Evolutionary conservation across 768 basidiomycete species (phyloP).

Genomic region (Artomyces pyxidatus): DNA sequence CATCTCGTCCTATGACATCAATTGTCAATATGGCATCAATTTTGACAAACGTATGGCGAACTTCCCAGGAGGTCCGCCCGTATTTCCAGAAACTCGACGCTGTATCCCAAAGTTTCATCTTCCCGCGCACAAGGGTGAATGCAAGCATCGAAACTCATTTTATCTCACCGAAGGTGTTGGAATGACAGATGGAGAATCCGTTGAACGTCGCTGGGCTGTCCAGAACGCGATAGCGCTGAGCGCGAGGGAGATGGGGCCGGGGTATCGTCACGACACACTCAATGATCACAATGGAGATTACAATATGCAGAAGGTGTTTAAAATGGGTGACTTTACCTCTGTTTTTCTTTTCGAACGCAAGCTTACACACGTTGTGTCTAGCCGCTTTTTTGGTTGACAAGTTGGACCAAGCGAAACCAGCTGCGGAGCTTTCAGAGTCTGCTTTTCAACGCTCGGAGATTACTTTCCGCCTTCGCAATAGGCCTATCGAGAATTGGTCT

Average conservation of each 20-base stretch:
- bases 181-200: not conserved
- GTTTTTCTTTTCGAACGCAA: too few relatives aligned
- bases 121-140: not conserved
- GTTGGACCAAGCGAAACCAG: not conserved
- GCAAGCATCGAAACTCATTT: not conserved
- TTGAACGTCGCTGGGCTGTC: not conserved
- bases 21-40: not conserved
- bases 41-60: not conserved
- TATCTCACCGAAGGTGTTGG: not conserved
- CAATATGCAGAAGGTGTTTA: not conserved
- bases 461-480: too few relatives aligned
- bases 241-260: not conserved
- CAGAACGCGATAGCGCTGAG: not conserved
- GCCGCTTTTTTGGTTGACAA: not conserved
- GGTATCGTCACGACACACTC: not conserved
- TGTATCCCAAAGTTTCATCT: not conserved
- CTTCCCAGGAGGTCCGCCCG: not conserved
- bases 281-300: not conserved
- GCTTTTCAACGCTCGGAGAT: too few relatives aligned
- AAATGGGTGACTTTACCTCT: not conserved
- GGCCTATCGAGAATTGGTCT: too few relatives aligned
- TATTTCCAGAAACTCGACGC: not conserved
- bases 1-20: not conserved
- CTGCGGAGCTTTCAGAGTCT: too few relatives aligned
- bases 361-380: too few relatives aligned